phyloP scores from a whole-genome alignment of 345 rosid genomes.

The Cardamine occulta region DNA sequence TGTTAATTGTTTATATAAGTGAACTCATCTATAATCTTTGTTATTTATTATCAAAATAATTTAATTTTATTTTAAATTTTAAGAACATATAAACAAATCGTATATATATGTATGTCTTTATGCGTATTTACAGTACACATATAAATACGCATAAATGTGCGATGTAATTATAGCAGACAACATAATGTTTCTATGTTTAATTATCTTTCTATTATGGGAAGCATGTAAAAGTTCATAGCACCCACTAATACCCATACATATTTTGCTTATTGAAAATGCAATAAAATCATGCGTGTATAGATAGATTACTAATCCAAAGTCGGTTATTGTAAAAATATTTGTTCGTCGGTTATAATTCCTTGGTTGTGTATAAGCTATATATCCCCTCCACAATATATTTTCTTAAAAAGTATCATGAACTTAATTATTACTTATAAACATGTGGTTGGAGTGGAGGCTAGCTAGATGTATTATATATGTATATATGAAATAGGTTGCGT shows the following conservation, averaged over 20 bases:
- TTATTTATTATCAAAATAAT: no score
- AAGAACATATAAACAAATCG: neutral
- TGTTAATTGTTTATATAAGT: no score
- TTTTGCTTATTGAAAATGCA: neutral
- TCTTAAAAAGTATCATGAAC: neutral
- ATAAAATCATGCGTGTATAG: neutral
- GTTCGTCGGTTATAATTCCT: neutral
- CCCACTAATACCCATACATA: neutral
- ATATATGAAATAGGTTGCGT: neutral
- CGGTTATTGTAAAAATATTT: neutral
- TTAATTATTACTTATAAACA: neutral
- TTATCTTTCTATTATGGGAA: constrained; percentile 2
- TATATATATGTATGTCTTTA: neutral
- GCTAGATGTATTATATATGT: neutral
- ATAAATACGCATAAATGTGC: neutral
- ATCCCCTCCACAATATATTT: neutral
- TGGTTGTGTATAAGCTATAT: neutral
- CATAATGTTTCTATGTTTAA: neutral
- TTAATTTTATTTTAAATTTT: no score
- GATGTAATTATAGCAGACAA: neutral
- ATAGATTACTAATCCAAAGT: constrained; percentile 1
- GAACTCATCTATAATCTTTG: no score
- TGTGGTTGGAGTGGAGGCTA: neutral
- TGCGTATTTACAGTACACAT: neutral
- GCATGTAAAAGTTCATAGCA: constrained; percentile 18